Percentiles rank a stretch among this genome's conserved stretches.
Evolutionary conservation across 148 eudicot species (phyloP).

Genomic region (Vaccinium vitisidaea): DNA sequence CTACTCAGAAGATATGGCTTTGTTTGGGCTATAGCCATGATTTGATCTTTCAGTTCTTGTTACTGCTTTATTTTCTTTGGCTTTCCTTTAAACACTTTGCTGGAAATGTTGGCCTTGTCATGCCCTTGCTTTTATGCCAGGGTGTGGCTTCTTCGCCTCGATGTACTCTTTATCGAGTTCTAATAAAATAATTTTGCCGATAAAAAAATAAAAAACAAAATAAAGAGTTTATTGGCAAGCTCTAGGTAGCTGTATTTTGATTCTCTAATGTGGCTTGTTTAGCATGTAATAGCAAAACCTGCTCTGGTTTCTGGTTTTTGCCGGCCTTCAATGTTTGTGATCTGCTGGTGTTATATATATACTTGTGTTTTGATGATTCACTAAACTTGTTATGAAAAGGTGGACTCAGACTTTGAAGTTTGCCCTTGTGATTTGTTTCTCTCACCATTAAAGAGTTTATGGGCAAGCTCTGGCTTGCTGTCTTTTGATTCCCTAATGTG

Average conservation of each 20-base stretch:
- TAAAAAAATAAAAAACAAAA: no score
- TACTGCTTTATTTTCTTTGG: no score
- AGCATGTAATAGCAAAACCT: background rate
- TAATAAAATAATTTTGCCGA: no score
- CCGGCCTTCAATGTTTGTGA: background rate
- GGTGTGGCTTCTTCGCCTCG: no score
- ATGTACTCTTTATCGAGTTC: no score
- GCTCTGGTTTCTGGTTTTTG: background rate
- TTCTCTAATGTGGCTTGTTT: background rate
- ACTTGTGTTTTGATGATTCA: background rate
- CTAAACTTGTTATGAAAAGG: background rate
- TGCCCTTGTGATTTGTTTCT: background rate
- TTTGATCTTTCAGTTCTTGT: no score
- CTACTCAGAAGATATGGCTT: no score
- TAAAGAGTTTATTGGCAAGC: background rate
- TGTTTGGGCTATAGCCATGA: no score
- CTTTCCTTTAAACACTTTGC: no score
- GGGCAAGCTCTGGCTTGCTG: background rate
- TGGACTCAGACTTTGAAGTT: background rate
- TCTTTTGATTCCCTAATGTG: background rate
- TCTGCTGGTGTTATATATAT: background rate
- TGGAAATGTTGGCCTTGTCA: no score
- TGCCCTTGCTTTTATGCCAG: no score
- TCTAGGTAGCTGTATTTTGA: background rate
- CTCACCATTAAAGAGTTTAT: background rate